Base-by-base conservation (phyloP, 31 red algal species). In the Endocladia muricata region DNA sequence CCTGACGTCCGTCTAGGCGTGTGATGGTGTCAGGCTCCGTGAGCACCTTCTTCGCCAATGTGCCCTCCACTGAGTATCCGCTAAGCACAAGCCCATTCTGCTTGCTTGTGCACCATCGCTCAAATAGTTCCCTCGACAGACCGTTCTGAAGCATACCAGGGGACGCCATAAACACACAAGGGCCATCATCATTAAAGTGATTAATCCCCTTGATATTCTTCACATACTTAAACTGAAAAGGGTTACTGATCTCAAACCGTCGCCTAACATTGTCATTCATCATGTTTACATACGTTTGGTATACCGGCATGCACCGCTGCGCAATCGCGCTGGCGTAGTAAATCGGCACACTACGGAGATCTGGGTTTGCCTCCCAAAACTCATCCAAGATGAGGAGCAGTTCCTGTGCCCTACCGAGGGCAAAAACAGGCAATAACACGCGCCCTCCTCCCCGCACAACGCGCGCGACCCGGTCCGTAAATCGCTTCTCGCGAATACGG, bases 131-230 rank as follows among this genome's bases (percentile, higher is more conserved):
- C 31, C 97, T 69, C 2, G 92, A 96, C 7, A 96, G 70, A 43
- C 97, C 97, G 48, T 85, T 91, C 61, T 99, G 97, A 28, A 99
- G 54, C 97, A 99, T 99, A 66, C 97, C 97, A 32, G 97, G 97
- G 15, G 97, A 99, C 6, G 97, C 97, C 97, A 99, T 99, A 61
- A 99, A 90, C 19, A 99, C 97, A 55, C 97, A 99, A 19, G 97
- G 97, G 7, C 91, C 90, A 49, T 88, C 79, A 61, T 99, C 97
- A 43, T 90, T 85, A 63, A 99, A 96, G 43, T 90, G 76, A 41
- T 93, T 89, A 6, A 93, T 90, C 23, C 78, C 84, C 33, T 78
- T 79, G 30, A 99, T 78, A 52, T 96, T 96, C 63, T 84, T 90
- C 59, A 99, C 93, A 62, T 93, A 93, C 73, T 99, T 99, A 76